Evolutionary conservation across 352 stramenopile genomes (phyloP), one percentile per base, ranked within the genome.

Genomic region (Phytophthora pseudosyringae): DNA sequence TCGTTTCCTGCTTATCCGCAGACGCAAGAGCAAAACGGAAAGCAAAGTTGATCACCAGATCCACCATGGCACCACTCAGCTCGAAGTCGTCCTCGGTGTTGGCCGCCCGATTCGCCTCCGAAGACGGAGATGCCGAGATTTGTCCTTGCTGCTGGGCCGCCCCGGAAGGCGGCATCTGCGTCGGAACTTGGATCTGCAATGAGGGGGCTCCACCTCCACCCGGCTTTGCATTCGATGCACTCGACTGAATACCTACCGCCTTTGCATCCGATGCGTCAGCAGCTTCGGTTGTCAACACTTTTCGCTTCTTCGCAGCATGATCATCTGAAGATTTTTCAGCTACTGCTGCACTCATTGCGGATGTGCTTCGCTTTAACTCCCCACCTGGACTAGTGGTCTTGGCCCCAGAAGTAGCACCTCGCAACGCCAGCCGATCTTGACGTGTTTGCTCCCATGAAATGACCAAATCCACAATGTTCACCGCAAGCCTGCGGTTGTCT

Each of bases 391-490:
- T 74, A 49, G 33, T 43, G 12, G 46, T 25, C 26, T 75, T 67
- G 18, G 51, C 31, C 10, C 51, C 46, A 38, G 32, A 56, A 58
- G 44, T 48, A 49, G 53, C 39, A 21, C 59, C 44, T 39, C 64
- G 64, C n/a, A 73, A 57, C 7, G 66, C 51, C 9, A 96, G 45
- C 13, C 89, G 80, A 43, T 93, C 82, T 63, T 91, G 84, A 10
- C 90, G 80, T 26, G 89, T 94, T 54, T 93, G 80, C 58, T 98
- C 88, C 98, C 98, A 99, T 21, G 89, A 83, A 56, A 99, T 90
- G 16, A 99, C 89, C 21, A 99, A 72, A 67, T 99, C 96, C 5
- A 98, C 93, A 49, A 99, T 89, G 46, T 93, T 92, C 0, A 99
- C 85, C 6, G 94, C 88, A 35, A 99, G 83, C 21, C 91, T 73